Evolutionary conservation across 345 rosid species (phyloP), one percentile per base, ranked within the genome.

Genomic region (Citrus australasica): DNA sequence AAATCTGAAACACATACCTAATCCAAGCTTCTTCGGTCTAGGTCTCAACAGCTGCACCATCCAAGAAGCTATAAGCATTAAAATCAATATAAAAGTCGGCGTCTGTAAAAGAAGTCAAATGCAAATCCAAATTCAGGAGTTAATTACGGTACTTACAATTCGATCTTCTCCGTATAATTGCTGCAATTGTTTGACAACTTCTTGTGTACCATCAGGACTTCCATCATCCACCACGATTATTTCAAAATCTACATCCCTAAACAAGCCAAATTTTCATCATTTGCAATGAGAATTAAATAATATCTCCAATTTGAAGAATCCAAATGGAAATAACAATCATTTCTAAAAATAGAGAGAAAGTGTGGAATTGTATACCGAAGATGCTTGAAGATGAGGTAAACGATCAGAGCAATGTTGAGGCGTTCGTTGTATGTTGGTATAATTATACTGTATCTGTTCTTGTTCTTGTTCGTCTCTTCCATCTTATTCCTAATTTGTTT

Each of bases 151-250:
- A 85, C 98, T 86, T 81, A 94, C 98, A 22, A 96, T 83, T 27
- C 86, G 92, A 79, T 90, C 94, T 75, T 90, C 94, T 24, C 98
- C 97, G 70, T 92, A 96, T 71, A 92, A 83, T 46, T 88, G 81
- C 83, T 94, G 99, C 74, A 96, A 82, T 64, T 96, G 95, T 78
- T 85, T 90, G 30, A 94, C 94, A 75, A 94, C 77, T 75, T 92
- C 98, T 75, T 96, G 98, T 33, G 99, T 95, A 56, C 95, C 99
- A 79, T 94, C 99, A 30, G 97, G 99, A 76, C 99, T 96, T 83
- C 98, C 98, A 81, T 94, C 99, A 76, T 96, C 99, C 81, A 96
- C 99, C 66, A 96, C 86, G 76, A 94, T 90, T 60, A 92, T 87
- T 85, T 96, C 98, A 73, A 92, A 94, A 78, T 96, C 92, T 37